Percentiles rank a stretch among this genome's conserved stretches.
phyloP scores from a whole-genome alignment of 495 filamentous ascomycete genomes.

The Gamarada debralockiae region DNA sequence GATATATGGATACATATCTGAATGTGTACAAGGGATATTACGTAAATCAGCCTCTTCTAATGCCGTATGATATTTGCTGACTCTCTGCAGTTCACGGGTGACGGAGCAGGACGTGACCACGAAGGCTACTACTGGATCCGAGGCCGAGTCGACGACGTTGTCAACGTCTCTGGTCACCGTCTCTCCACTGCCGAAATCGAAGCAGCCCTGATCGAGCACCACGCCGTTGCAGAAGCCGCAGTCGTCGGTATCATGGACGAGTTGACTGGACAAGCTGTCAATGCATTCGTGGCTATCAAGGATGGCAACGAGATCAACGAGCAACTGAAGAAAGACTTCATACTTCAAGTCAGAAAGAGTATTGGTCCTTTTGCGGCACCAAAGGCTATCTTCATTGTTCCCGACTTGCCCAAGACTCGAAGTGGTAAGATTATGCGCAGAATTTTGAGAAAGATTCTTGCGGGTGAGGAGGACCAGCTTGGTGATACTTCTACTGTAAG shows the following conservation, averaged over 20 bases:
- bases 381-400: conserved; percentile 85
- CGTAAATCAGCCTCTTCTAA: conserved; percentile 48
- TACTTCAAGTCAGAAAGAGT: conserved; percentile 91
- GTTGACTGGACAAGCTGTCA: conserved; percentile 93
- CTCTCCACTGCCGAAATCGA: conserved; percentile 98
- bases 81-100: conserved; percentile 79
- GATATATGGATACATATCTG: conserved; percentile 98
- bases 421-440: conserved; percentile 99
- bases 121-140: conserved; percentile 99
- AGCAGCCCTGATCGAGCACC: conserved; percentile 90
- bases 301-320: conserved; percentile 75
- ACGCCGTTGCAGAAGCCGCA: conserved; percentile 85
- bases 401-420: conserved; percentile 93
- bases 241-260: conserved; percentile 94
- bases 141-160: conserved; percentile 96
- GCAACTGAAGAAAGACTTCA: conserved; percentile 85
- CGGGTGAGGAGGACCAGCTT: conserved; percentile 93
- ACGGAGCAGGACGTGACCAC: conserved; percentile 94
- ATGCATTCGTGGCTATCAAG: conserved; percentile 93
- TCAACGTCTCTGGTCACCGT: conserved; percentile 95
- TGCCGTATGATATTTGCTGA: conserved; percentile 1
- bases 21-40: conserved; percentile 99
- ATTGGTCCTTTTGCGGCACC: conserved; percentile 97
- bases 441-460: conserved; percentile 94
- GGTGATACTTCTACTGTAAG: conserved; percentile 90